Base-by-base conservation (phyloP, 2,329 filamentous ascomycete genomes). In the Xenosphaeropsis pyriputrescens region DNA sequence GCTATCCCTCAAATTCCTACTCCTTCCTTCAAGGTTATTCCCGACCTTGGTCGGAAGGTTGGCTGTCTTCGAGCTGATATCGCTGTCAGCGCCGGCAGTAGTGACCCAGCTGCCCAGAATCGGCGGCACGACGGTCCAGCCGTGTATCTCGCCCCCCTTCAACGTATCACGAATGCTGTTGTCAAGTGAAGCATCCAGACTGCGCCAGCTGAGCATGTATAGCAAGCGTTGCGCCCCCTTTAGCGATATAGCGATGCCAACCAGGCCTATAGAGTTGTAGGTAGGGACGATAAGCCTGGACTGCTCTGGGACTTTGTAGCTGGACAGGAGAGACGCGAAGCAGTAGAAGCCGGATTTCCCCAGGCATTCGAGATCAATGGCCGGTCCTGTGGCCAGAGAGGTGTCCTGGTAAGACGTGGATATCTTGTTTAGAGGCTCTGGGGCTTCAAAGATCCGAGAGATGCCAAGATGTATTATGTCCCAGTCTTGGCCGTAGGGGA, bases 401-500 rank as follows among this genome's bases (percentile, higher is more conserved):
- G 8, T 5, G 8, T 26, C 22, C 22, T 26, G 22, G 12, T 26
- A 26, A 9, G 22, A 9, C 3, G 22, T 26, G 8, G 8, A 11
- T 26, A 26, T 26, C 22, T 26, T 26, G 12, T 26, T 26, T 9
- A 26, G 4, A 26, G 22, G 22, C 8, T 26, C 22, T 26, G 22
- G 22, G 3, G 22, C 22, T 26, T 26, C 22, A 11, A 9, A 26
- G 8, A 26, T 9, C 12, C 22, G 8, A 11, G 22, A 26, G 8
- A 9, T 26, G 17, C 67, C 67, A 1, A 68, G 48, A 65, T 65
- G 70, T 7, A 70, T 57, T 2, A 70, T 43, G 40, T 71, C 67
- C 68, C 67, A 71, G 40, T 60, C 52, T 39, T 64, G 61, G n/a
- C 67, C 65, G 37, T 68, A 72, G 0, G 67, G 63, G 2, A 62